Percentiles rank a stretch among this genome's conserved stretches.
Conservation (phyloP, 768 basidiomycete species). For the Strobilomyces dryophilus region DNA sequence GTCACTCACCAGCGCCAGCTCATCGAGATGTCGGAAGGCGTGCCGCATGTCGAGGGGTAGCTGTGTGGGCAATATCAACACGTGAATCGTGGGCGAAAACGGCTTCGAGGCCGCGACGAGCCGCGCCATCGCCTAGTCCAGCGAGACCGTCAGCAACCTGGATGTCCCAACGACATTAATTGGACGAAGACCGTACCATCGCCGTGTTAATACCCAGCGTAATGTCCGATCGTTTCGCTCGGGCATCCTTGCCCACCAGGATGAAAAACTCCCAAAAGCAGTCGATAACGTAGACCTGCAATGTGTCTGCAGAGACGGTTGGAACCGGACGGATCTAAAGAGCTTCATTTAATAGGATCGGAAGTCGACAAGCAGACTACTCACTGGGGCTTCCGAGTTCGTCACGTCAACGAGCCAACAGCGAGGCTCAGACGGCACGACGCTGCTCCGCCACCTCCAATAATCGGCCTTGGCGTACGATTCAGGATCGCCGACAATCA, state of each 20-base stretch:
- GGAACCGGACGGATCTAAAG: slow-evolving; percentile 45
- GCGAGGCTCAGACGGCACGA: slow-evolving; percentile 41
- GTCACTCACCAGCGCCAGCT: slow-evolving; percentile 49
- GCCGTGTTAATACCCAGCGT: slow-evolving; percentile 56
- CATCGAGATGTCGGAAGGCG: slow-evolving; percentile 68
- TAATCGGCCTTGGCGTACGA: slow-evolving; percentile 73
- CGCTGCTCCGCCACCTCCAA: slow-evolving; percentile 66
- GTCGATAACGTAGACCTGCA: slow-evolving; percentile 60
- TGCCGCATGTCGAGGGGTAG: slow-evolving; percentile 67
- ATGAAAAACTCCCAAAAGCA: slow-evolving; percentile 81
- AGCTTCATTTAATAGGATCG: slow-evolving; percentile 2
- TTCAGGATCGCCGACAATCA: slow-evolving; percentile 71
- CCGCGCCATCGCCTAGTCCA: slow-evolving; percentile 48
- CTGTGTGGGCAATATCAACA: slow-evolving; percentile 67
- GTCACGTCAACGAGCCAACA: slow-evolving; percentile 56
- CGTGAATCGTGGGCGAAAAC: slow-evolving; percentile 71
- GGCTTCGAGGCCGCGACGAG: slow-evolving; percentile 53
- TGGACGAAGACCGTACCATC: slow-evolving; percentile 37
- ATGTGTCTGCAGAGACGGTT: slow-evolving; percentile 38
- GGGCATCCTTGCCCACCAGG: slow-evolving; percentile 63
- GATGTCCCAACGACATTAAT: background rate
- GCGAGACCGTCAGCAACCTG: background rate
- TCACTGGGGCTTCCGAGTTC: slow-evolving; percentile 37
- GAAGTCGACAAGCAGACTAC: slow-evolving; percentile 12
- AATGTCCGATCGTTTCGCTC: slow-evolving; percentile 56